phyloP scores from a whole-genome alignment of 331 rosid species.

The Ulmus americana region DNA sequence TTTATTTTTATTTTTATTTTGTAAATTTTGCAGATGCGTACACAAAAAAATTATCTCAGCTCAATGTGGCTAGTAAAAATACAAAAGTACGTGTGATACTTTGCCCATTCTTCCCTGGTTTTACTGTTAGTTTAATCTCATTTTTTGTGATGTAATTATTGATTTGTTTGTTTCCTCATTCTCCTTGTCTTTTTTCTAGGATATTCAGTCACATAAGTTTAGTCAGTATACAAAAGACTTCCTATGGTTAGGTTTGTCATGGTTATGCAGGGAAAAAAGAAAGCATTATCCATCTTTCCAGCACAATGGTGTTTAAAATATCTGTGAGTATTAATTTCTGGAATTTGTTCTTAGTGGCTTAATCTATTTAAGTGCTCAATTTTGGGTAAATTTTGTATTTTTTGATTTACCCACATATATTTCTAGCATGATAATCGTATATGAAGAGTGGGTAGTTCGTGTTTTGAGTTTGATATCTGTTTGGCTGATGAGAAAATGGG shows the following conservation, averaged over 20 bases:
- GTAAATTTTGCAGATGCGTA: slow-evolving; percentile 29
- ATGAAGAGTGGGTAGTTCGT: not conserved
- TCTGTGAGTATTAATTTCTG: slow-evolving; percentile 41
- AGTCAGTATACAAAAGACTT: slow-evolving; percentile 33
- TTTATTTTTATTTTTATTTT: not conserved
- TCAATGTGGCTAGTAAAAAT: slow-evolving; percentile 18
- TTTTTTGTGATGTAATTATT: not conserved
- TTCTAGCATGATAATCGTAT: not conserved
- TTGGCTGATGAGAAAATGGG: slow-evolving; percentile 13
- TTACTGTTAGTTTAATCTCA: too few relatives aligned
- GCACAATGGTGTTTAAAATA: slow-evolving; percentile 55
- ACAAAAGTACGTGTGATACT: slow-evolving; percentile 41
- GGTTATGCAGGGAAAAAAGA: slow-evolving; percentile 56
- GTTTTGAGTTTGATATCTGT: not conserved
- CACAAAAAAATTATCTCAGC: slow-evolving; percentile 10
- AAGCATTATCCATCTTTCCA: slow-evolving; percentile 55
- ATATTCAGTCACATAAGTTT: slow-evolving; percentile 32
- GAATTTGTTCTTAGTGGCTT: not conserved
- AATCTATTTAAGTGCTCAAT: too few relatives aligned
- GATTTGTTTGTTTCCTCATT: not conserved
- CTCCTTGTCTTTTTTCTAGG: slow-evolving; percentile 27
- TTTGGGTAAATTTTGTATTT: too few relatives aligned
- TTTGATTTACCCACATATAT: not conserved
- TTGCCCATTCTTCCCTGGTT: not conserved
- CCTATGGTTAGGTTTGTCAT: slow-evolving; percentile 61